These are phyloP conservation scores for Flaveria bidentis DNA, from an alignment of 129 eudicot genomes.

Conservation along the genomic window DNA sequence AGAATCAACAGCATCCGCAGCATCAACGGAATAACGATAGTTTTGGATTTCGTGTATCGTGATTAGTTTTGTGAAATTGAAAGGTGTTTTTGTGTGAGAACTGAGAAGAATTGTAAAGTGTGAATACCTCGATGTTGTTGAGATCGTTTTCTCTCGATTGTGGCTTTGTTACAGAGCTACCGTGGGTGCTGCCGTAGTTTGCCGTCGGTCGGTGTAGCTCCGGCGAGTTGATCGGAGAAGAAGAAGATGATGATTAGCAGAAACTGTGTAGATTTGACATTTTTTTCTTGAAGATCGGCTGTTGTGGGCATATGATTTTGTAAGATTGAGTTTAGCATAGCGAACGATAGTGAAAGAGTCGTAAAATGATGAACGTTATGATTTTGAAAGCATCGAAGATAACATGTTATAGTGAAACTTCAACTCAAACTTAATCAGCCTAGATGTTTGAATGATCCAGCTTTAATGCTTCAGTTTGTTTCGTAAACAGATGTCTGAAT, in stretches of 20 bases:
- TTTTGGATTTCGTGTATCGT: slow-evolving; percentile 26
- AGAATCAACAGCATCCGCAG: neutral
- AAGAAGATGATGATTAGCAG: no score
- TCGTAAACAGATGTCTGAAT: no score
- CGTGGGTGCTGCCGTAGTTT: neutral
- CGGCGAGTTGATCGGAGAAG: neutral
- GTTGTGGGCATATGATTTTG: neutral
- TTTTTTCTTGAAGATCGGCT: neutral
- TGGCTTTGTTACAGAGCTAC: neutral
- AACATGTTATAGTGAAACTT: no score
- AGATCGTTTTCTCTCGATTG: neutral
- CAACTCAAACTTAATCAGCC: no score
- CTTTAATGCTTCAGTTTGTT: no score
- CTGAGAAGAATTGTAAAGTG: slow-evolving; percentile 19
- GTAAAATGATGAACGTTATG: neutral
- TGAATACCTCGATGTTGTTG: slow-evolving; percentile 5
- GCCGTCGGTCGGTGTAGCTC: neutral
- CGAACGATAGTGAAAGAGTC: neutral
- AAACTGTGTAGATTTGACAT: no score
- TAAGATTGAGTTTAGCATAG: neutral
- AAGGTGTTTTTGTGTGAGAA: neutral
- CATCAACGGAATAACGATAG: slow-evolving; percentile 22
- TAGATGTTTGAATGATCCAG: no score
- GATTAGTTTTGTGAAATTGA: neutral
- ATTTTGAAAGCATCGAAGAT: no score